Base-by-base conservation (phyloP, 805 yeast species). In the Suhomyces xylopsoci region DNA sequence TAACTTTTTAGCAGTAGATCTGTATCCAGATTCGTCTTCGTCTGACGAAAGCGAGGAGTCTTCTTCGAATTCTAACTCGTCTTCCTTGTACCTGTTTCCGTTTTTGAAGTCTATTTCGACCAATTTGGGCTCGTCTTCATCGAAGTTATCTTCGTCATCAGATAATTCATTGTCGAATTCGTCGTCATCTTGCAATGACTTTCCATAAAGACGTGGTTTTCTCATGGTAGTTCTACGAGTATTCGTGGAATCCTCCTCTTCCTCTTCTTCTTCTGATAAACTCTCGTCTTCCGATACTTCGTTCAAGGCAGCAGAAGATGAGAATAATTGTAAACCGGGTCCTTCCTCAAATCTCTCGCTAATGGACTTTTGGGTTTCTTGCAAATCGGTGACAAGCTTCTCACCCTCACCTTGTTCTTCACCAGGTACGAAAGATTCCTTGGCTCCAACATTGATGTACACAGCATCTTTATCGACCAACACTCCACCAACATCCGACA, bases 401-500 rank as follows among this genome's bases (percentile, higher is more conserved):
- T 92, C 97, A 55, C 97, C 97, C 58, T 88, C 81, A 24, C 96
- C 97, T 62, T 74, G 77, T 55, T 85, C 88, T 56, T 81, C 80
- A 42, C 88, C 87, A 8, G 49, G 45, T 15, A 79, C 81, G 67
- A 88, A 88, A 40, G 79, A 67, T 49, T 78, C 79, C 42, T 67
- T 70, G 22, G 73, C 74, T 1, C 90, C 91, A 7, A 88, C 83
- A 62, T 88, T 97, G 55, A 94, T 90, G 63, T 92, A 94, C 2
- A 94, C 99, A 7, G 99, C 97, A 74, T 94, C 99, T 66, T 88
- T 92, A 73, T 94, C 99, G 55, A 94, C 90, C 58, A 94, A 77
- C 36, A 94, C 96, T 68, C 99, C 99, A 52, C 97, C 97, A n/a
- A 94, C 97, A 70, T 94, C 98, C 46, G 97, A 89, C 99, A 94